phyloP scores from a whole-genome alignment of 78 protist species.

The Speleostelium caveatum region DNA sequence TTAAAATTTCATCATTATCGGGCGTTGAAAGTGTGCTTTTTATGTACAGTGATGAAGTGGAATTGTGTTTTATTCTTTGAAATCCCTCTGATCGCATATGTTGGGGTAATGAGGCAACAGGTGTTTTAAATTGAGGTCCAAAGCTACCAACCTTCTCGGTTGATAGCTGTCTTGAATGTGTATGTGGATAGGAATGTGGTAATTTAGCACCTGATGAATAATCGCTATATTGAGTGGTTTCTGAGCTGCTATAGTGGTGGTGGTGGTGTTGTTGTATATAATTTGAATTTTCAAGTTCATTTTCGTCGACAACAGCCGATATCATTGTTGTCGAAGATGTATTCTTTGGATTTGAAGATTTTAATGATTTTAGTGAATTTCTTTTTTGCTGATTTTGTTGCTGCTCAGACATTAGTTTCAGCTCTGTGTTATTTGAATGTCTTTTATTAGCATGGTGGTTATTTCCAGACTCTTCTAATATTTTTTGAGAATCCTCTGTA shows the following conservation, averaged over 20 bases:
- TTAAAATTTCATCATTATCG: slow-evolving; percentile 69
- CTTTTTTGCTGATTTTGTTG: neutral
- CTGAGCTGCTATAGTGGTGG: neutral
- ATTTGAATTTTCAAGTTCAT: neutral
- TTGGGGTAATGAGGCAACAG: slow-evolving; percentile 58
- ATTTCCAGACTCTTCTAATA: slow-evolving; percentile 3
- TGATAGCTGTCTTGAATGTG: slow-evolving; percentile 60
- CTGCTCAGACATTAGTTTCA: slow-evolving; percentile 17
- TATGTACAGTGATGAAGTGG: slow-evolving; percentile 67
- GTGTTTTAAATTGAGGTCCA: slow-evolving; percentile 77
- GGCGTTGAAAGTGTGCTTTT: slow-evolving; percentile 75
- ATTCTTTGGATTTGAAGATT: slow-evolving; percentile 1
- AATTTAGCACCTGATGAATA: neutral
- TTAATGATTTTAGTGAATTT: slow-evolving; percentile 13
- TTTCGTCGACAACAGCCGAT: neutral
- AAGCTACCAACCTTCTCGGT: slow-evolving; percentile 54
- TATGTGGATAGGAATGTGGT: slow-evolving; percentile 26
- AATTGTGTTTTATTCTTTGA: slow-evolving; percentile 70
- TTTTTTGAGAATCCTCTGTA: slow-evolving; percentile 12
- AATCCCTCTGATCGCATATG: slow-evolving; percentile 77
- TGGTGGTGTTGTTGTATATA: neutral
- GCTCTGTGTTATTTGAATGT: neutral
- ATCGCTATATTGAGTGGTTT: neutral
- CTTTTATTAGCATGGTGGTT: neutral
- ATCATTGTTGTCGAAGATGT: neutral